Evolutionary conservation across 2,329 filamentous ascomycete species (phyloP).

Genomic region (Aspergillus ochraceoroseus): DNA sequence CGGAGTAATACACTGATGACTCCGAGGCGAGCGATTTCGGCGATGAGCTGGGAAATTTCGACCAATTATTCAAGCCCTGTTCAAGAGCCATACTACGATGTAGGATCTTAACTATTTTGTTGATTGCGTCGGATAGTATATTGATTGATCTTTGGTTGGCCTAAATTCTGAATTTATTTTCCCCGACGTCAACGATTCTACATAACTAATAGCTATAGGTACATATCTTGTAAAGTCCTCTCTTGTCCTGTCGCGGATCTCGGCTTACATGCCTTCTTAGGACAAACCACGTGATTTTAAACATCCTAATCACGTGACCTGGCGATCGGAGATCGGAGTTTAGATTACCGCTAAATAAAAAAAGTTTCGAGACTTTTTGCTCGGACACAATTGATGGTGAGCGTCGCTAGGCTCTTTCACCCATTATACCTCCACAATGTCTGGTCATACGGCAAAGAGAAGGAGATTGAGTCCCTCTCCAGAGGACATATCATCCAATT

Average conservation of each 20-base stretch:
- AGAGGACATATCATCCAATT: constrained; percentile 23
- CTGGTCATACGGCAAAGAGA: constrained; percentile 40
- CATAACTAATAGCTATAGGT: too few relatives aligned
- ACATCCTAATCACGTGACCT: constrained; percentile 11
- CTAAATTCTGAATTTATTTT: too few relatives aligned
- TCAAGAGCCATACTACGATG: too few relatives aligned
- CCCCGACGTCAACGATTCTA: too few relatives aligned
- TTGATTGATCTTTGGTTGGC: too few relatives aligned
- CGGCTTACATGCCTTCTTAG: neutral
- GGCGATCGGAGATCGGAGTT: constrained; percentile 16
- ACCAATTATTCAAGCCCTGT: constrained; percentile 7
- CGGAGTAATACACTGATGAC: too few relatives aligned
- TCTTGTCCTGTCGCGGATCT: too few relatives aligned
- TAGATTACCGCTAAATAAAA: constrained; percentile 8
- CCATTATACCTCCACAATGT: constrained; percentile 25
- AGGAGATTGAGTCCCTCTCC: constrained; percentile 45
- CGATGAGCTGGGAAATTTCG: constrained; percentile 6
- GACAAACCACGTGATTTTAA: neutral
- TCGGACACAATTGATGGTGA: neutral
- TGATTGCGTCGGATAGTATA: too few relatives aligned
- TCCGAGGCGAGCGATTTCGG: constrained; percentile 19
- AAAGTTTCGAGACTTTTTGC: constrained; percentile 9
- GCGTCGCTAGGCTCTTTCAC: neutral
- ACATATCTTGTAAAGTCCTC: too few relatives aligned
- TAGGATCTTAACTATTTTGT: too few relatives aligned